phyloP scores from a whole-genome alignment of 345 rosid genomes.

The Dovyalis caffra region DNA sequence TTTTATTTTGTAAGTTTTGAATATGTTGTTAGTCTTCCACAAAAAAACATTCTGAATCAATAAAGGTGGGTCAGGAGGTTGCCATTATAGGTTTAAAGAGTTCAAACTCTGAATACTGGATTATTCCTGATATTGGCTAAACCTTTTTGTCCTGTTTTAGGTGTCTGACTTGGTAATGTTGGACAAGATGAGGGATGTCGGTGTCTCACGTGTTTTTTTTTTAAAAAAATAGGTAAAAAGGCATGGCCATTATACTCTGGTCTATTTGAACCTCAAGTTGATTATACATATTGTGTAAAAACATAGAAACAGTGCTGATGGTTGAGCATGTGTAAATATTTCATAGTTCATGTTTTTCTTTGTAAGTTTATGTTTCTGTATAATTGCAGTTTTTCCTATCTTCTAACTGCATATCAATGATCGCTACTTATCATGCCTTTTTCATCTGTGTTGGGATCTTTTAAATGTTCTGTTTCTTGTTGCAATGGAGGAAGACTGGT shows the following conservation, averaged over 20 bases:
- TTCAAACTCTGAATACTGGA: no score
- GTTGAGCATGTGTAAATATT: background rate
- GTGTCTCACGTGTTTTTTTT: background rate
- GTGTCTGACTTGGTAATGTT: background rate
- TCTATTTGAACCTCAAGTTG: background rate
- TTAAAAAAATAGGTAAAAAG: background rate
- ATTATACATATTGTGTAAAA: background rate
- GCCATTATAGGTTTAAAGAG: no score
- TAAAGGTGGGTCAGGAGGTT: no score
- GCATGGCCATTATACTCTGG: background rate
- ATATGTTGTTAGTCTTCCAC: no score
- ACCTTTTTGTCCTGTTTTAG: background rate
- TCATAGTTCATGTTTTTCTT: no score
- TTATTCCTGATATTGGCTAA: background rate
- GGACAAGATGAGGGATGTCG: background rate
- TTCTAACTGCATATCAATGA: background rate
- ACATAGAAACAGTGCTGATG: background rate
- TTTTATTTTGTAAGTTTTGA: background rate
- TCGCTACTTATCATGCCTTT: background rate
- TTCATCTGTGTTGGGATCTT: background rate
- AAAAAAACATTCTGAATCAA: no score
- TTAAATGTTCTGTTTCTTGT: background rate
- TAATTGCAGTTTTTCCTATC: background rate
- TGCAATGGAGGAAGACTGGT: background rate
- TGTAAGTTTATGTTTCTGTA: no score